These are phyloP conservation scores for Triangularia verruculosa DNA, from an alignment of 2,329 filamentous ascomycete genomes.

Conservation along the genomic window DNA sequence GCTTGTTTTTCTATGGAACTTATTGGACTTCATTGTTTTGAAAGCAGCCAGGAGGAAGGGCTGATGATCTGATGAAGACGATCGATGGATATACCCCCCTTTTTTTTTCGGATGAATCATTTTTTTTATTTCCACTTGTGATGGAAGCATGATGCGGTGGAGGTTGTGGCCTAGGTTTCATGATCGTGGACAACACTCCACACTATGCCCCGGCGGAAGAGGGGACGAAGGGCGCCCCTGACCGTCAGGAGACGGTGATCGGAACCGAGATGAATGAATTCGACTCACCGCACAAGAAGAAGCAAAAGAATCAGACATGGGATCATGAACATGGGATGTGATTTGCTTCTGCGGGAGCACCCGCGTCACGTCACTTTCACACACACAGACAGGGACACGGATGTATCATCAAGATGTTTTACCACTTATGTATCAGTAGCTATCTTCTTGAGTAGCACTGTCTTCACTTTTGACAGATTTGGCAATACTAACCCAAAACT, in stretches of 20 bases:
- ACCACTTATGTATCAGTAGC: not conserved
- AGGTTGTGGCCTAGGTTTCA: not conserved
- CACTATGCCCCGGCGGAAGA: not conserved
- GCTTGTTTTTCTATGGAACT: not conserved
- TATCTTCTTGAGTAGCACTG: not conserved
- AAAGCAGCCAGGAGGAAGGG: conserved; percentile 3
- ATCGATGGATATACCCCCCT: conserved; percentile 23
- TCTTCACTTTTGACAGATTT: not conserved
- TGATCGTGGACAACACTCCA: not conserved
- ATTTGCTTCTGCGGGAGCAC: not conserved
- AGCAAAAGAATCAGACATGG: not conserved
- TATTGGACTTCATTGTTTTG: conserved; percentile 3
- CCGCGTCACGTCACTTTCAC: not conserved
- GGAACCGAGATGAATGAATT: not conserved
- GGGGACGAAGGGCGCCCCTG: not conserved
- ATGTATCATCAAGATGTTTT: conserved; percentile 8
- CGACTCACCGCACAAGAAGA: not conserved
- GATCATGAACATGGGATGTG: not conserved
- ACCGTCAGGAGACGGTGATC: not conserved
- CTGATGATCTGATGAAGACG: conserved; percentile 19
- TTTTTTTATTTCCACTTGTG: not conserved
- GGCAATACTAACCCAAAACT: not conserved
- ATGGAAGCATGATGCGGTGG: not conserved
- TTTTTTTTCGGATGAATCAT: not conserved
- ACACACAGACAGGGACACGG: not conserved